Evolutionary conservation across 2,329 filamentous ascomycete genomes (phyloP).

Genomic region (Escovopsis sp.): DNA sequence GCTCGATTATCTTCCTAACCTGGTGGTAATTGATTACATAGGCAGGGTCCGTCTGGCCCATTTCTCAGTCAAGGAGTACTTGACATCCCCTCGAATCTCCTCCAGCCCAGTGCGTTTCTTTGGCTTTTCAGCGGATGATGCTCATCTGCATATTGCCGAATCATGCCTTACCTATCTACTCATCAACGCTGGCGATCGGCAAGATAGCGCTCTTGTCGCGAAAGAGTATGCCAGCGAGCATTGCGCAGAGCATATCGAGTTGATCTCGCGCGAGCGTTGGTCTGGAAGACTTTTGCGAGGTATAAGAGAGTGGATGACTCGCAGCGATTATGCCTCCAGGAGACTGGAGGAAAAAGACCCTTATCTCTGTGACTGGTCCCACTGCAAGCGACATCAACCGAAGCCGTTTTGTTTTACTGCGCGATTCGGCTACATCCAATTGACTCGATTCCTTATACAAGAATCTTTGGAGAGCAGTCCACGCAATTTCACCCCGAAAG

Average conservation of each 20-base stretch:
- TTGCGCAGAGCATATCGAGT: background rate
- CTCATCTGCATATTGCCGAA: constrained; percentile 1
- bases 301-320: too few relatives aligned
- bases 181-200: background rate
- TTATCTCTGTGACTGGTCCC: too few relatives aligned
- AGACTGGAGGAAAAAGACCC: too few relatives aligned
- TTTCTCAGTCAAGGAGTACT: constrained; percentile 6
- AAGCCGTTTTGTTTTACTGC: too few relatives aligned
- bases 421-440: too few relatives aligned
- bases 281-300: too few relatives aligned
- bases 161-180: background rate
- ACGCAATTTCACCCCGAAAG: too few relatives aligned
- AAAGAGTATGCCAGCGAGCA: background rate
- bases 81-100: constrained; percentile 1
- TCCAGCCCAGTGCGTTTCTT: background rate
- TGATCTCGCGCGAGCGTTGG: too few relatives aligned
- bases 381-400: too few relatives aligned
- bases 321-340: too few relatives aligned
- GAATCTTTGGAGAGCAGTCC: too few relatives aligned
- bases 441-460: too few relatives aligned
- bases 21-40: background rate
- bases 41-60: constrained; percentile 5
- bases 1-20: constrained; percentile 1
- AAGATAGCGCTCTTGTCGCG: background rate
- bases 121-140: constrained; percentile 1